Evolutionary conservation across 2,329 filamentous ascomycete genomes (phyloP), one percentile per base, ranked within the genome.

Genomic region (Cladorrhinum sp.): DNA sequence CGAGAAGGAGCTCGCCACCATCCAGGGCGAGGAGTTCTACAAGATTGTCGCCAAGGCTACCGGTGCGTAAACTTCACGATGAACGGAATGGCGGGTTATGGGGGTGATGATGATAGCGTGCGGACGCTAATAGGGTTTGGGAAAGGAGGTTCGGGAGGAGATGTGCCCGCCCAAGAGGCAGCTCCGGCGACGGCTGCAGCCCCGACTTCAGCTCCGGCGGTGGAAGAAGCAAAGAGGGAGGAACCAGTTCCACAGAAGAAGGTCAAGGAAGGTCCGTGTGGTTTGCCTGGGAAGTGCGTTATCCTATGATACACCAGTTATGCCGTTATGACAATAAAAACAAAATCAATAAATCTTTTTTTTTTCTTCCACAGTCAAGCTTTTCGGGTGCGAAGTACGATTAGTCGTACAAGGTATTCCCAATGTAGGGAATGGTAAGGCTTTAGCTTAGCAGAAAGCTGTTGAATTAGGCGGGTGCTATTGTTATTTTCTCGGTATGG

Each of bases 21-120:
- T 84, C 69, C 95, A 99, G 80, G 95, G 95, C 76, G 87, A 92
- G 82, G 73, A 79, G 58, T 99, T 98, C 80, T 96, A 90, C 78
- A 78, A 89, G 76, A 80, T 84, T 62, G 84, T 96, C 58, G 76
- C 84, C 73, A 94, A 92, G 84, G 72, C 79, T 75, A 82, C 85
- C 64, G 83, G 83, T 69, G 70, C 71, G 66, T 96, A 90, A 96
- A 59, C 16, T 18, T 42, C 42, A 58, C 36, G 30, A 61, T 48
- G 49, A 28, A 26, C 48, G 21, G 24, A 33, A 53, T 24, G 42
- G 59, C 54, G 33, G 33, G 21, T 4, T 23, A 55, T 28, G 42
- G 33, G 46, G 30, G 51, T 39, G n/a, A 57, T 50, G 9, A 42
- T 46, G n/a, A 20, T 21, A 23, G 24, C 33, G 55, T 54, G 21